phyloP scores from a whole-genome alignment of 331 rosid genomes.

The Cydonia oblonga region DNA sequence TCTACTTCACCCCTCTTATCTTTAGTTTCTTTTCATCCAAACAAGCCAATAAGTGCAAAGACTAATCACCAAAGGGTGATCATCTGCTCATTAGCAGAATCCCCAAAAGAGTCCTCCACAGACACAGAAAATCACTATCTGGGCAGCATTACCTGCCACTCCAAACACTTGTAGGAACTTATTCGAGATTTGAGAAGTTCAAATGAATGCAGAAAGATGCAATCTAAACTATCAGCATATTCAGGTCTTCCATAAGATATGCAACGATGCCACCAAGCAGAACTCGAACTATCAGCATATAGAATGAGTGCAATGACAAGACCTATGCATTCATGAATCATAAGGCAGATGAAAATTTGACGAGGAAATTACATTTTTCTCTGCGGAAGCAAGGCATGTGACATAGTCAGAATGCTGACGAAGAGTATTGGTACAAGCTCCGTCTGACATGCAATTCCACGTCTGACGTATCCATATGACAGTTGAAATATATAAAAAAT shows the following conservation, averaged over 20 bases:
- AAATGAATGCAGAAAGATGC: no score
- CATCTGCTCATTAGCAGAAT: no score
- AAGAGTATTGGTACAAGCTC: conserved; percentile 68
- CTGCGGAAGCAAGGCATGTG: conserved; percentile 86
- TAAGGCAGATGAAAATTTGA: conserved; percentile 24
- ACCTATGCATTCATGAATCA: conserved; percentile 19
- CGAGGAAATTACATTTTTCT: conserved; percentile 71
- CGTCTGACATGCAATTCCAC: conserved; percentile 71
- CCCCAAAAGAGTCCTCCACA: no score
- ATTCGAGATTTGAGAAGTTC: no score
- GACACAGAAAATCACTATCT: no score
- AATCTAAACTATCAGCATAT: no score
- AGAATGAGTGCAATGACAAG: conserved; percentile 6
- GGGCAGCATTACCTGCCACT: no score
- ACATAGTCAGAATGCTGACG: conserved; percentile 92
- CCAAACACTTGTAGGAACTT: no score
- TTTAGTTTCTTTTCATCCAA: no score
- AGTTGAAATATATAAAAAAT: background rate
- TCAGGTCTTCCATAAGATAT: background rate
- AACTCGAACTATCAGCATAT: conserved; percentile 8
- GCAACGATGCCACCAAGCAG: conserved; percentile 10
- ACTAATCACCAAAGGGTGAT: no score
- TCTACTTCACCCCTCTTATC: no score
- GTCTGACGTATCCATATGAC: conserved; percentile 36
- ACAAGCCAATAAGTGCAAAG: no score